Evolutionary conservation across 2,329 filamentous ascomycete species (phyloP), one percentile per base, ranked within the genome.

Genomic region (Sporothrix sp.): DNA sequence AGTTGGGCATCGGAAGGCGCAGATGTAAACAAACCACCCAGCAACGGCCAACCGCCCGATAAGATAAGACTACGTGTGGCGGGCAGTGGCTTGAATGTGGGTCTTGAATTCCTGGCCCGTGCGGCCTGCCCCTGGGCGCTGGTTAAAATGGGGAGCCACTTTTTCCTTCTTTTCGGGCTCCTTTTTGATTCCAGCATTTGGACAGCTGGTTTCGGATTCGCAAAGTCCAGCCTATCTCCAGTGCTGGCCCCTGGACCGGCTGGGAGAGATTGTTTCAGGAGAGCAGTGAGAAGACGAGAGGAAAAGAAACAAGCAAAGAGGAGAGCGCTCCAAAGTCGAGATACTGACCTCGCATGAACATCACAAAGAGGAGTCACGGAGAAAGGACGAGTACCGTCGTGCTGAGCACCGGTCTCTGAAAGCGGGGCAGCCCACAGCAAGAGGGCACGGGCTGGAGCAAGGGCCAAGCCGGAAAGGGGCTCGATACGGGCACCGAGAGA

Each of bases 201-300:
- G 2, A 20, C 23, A 37, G 39, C n/a, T 38, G 20, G 51, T 53
- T 55, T 55, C 51, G 51, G 48, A 50, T 52, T 43, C 43, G 51
- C 40, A 36, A 51, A 35, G 44, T 16, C 48, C 27, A 42, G 18
- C 37, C 40, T 33, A 27, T 14, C 7, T 39, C 30, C 33, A n/a
- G 5, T 49, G 16, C 36, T 30, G 23, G 32, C 21, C 28, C 46
- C 28, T 11, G 20, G 35, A 25, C 18, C 28, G 20, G 27, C 36
- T 40, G 35, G 18, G 18, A 40, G 25, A n/a, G 16, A 39, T 8
- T 48, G 44, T 33, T 23, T 32, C 45, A 48, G 45, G 45, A n/a
- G 45, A 38, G 39, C 3, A 10, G 16, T 32, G 30, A 16, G 18
- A 18, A 35, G 28, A 30, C n/a, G 11, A 25, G 25, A 45, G 30